Evolutionary conservation across 2,329 filamentous ascomycete species (phyloP), one percentile per base, ranked within the genome.

Genomic region (Phyllosticta citrichinensis): DNA sequence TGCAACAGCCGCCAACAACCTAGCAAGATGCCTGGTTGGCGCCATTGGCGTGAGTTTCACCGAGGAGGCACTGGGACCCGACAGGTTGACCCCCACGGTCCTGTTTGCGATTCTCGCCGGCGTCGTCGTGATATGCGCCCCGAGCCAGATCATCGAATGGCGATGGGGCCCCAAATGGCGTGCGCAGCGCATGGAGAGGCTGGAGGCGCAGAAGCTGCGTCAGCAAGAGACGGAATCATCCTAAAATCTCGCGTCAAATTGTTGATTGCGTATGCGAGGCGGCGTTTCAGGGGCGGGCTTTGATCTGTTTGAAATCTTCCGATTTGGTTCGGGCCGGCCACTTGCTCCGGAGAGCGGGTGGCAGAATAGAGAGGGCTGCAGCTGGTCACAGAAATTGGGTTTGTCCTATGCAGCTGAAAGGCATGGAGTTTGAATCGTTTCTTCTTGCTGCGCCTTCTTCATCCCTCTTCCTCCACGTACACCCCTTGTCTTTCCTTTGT

Each of bases 1-100:
- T 0, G 81, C 81, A 0, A 82, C 75, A 53, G 81, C 81, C 0
- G 79, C 77, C 53, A 66, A 83, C 24, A 84, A 83, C 63, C 71
- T 84, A 2, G 77, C 78, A 0, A 68, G 81, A 47, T 84, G 81
- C 63, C 64, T 82, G 2, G 73, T 81, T 33, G 81, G 77, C 0
- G 81, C 81, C 0, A 80, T 76, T 0, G 79, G 78, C 0, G 81
- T 80, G 0, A 79, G 76, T 20, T 75, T 78, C 11, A 71, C 81
- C 2, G 77, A 80, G 33, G 20, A 55, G 3, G 52, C 57, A n/a
- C 57, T 59, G 10, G 40, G 40, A 17, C 40, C 40, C 17, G 22
- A 20, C 12, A 22, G 14, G 22, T 22, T 55, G 22, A 50, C n/a
- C 2, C 57, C 57, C 0, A 40, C 14, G 0, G 27, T 47, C 11